Percentiles rank a stretch among this genome's conserved stretches.
phyloP scores from a whole-genome alignment of 108 stramenopile species.

The Aureococcus anophagefferens region DNA sequence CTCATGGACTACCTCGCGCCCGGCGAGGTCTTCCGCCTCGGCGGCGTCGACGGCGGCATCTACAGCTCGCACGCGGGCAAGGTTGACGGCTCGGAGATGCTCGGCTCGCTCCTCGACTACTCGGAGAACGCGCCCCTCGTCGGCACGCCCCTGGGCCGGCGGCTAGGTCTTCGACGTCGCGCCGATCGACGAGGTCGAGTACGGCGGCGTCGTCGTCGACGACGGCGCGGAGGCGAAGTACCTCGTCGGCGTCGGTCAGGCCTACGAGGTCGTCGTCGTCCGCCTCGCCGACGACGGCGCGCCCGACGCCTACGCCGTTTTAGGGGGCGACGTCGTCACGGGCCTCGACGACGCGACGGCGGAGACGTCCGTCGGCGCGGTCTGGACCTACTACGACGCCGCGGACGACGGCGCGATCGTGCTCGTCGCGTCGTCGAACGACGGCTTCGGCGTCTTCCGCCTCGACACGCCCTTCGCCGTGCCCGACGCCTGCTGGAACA shows the following conservation, averaged over 20 bases:
- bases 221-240: not conserved
- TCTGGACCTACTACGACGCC: not conserved
- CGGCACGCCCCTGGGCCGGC: no score
- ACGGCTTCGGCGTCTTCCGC: not conserved
- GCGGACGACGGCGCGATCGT: no score
- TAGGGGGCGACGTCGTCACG: not conserved
- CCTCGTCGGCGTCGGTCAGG: not conserved
- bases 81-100: no score
- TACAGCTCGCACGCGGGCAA: no score
- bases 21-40: no score
- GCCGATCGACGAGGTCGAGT: no score
- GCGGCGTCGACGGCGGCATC: no score
- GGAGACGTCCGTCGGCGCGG: not conserved
- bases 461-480: not conserved
- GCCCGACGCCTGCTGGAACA: not conserved
- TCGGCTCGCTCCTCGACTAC: no score
- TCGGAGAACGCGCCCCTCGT: no score
- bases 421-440: not conserved
- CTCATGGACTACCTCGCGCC: no score
- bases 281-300: not conserved
- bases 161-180: no score
- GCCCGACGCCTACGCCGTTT: not conserved
- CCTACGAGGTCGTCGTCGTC: not conserved
- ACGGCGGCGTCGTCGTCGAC: not conserved
- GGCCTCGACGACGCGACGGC: not conserved